Evolutionary conservation across 257 asterid genomes (phyloP).

Genomic region (Solanum raphanifolium): DNA sequence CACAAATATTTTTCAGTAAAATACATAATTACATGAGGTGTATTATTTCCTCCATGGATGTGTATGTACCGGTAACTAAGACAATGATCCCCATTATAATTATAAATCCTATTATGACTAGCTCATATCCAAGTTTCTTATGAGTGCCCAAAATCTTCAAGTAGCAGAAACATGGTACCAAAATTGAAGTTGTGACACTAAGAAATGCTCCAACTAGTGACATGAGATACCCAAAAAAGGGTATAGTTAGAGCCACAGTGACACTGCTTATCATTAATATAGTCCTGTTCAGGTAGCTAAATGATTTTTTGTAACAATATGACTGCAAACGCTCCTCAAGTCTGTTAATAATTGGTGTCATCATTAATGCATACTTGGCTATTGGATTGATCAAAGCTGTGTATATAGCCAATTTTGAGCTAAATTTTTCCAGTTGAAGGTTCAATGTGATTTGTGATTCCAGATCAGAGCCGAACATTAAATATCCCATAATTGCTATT

Average conservation of each 20-base stretch:
- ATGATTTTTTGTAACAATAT: constrained; percentile 3
- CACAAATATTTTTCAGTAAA: not conserved
- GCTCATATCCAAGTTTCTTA: constrained; percentile 22
- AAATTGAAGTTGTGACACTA: constrained; percentile 53
- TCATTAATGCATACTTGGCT: constrained; percentile 77
- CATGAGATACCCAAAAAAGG: constrained; percentile 67
- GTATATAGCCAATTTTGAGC: constrained; percentile 67
- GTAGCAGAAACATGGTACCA: constrained; percentile 69
- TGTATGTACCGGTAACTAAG: constrained; percentile 54
- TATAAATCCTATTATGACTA: constrained; percentile 28
- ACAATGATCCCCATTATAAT: constrained; percentile 36
- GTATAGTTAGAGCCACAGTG: constrained; percentile 24
- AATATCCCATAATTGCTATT: constrained; percentile 60
- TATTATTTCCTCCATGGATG: constrained; percentile 48
- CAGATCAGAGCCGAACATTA: constrained; percentile 61
- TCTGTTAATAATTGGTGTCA: constrained; percentile 49
- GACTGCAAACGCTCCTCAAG: constrained; percentile 30
- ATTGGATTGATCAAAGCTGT: constrained; percentile 74
- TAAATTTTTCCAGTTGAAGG: constrained; percentile 41
- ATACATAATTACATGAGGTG: constrained; percentile 4
- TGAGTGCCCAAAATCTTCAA: constrained; percentile 61
- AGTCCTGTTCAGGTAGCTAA: constrained; percentile 6
- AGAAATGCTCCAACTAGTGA: constrained; percentile 78
- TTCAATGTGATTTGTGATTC: constrained; percentile 69
- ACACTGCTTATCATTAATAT: constrained; percentile 46